phyloP scores from a whole-genome alignment of 352 stramenopile genomes.

The Peronospora farinosa region DNA sequence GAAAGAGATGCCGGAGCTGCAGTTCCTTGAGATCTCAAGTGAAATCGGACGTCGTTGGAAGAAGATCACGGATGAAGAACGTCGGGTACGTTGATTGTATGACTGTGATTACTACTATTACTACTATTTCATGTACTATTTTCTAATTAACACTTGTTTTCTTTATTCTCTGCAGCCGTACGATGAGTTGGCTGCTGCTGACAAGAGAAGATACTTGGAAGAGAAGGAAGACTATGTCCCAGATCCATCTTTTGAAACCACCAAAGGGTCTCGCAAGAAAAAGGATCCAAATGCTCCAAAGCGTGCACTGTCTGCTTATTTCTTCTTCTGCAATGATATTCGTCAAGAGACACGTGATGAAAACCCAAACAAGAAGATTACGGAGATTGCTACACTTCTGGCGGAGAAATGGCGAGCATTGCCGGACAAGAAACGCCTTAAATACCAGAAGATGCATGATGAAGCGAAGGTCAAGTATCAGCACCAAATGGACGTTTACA shows the following conservation, averaged over 20 bases:
- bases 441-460: slow-evolving; percentile 85
- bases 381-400: slow-evolving; percentile 75
- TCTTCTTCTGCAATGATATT: slow-evolving; percentile 94
- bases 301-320: slow-evolving; percentile 90
- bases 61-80: slow-evolving; percentile 54
- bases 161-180: slow-evolving; percentile 51
- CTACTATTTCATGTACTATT: neutral
- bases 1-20: slow-evolving; percentile 79
- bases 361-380: slow-evolving; percentile 93
- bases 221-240: slow-evolving; percentile 88
- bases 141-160: neutral
- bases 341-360: slow-evolving; percentile 84
- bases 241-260: slow-evolving; percentile 69
- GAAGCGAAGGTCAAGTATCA: slow-evolving; percentile 86
- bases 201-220: slow-evolving; percentile 84
- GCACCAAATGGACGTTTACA: slow-evolving; percentile 88
- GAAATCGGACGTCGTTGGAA: slow-evolving; percentile 86
- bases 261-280: slow-evolving; percentile 68
- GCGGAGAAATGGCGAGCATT: slow-evolving; percentile 84
- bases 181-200: slow-evolving; percentile 72
- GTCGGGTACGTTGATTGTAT: slow-evolving; percentile 38
- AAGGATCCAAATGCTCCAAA: slow-evolving; percentile 93
- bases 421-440: slow-evolving; percentile 88
- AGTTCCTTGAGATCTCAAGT: slow-evolving; percentile 81
- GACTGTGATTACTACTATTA: too few relatives aligned